Percentiles rank a stretch among this genome's conserved stretches.
These are phyloP conservation scores for Aspergillus egyptiacus DNA, from an alignment of 495 filamentous ascomycete species.

Conservation along the genomic window DNA sequence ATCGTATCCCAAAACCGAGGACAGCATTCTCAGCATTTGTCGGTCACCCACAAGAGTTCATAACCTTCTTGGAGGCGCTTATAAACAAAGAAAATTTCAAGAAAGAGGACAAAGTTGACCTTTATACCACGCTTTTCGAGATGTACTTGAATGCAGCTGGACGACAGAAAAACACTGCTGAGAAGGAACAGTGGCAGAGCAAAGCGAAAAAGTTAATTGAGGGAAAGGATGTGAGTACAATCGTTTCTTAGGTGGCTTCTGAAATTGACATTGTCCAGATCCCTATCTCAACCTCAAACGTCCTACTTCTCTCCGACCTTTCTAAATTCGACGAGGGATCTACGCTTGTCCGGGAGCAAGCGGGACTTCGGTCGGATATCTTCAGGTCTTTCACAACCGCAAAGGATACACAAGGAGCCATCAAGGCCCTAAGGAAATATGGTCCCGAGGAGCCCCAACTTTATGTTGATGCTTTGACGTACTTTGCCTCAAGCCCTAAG, in stretches of 20 bases:
- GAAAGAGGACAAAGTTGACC: constrained; percentile 68
- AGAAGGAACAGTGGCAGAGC: constrained; percentile 75
- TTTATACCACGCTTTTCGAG: constrained; percentile 94
- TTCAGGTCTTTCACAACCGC: constrained; percentile 95
- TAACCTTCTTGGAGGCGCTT: constrained; percentile 82
- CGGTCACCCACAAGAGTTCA: constrained; percentile 85
- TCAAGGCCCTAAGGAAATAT: constrained; percentile 84
- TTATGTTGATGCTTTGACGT: constrained; percentile 86
- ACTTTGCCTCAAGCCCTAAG: constrained; percentile 79
- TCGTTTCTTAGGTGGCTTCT: background rate
- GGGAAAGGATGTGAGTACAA: constrained; percentile 55
- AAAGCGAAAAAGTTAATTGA: constrained; percentile 82
- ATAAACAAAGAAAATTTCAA: constrained; percentile 60
- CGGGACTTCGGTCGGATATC: constrained; percentile 88
- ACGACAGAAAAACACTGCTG: constrained; percentile 56
- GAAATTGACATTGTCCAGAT: constrained; percentile 42
- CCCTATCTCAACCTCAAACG: constrained; percentile 89
- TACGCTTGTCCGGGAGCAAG: constrained; percentile 86
- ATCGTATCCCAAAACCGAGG: constrained; percentile 65
- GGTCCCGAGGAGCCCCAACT: constrained; percentile 87
- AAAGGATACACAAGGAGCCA: constrained; percentile 83
- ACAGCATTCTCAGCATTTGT: constrained; percentile 96
- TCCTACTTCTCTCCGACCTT: constrained; percentile 85
- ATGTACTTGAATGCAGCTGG: constrained; percentile 91
- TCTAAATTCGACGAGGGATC: constrained; percentile 88